Base-by-base conservation (phyloP, 306 rosid species). In the Inga laurina region DNA sequence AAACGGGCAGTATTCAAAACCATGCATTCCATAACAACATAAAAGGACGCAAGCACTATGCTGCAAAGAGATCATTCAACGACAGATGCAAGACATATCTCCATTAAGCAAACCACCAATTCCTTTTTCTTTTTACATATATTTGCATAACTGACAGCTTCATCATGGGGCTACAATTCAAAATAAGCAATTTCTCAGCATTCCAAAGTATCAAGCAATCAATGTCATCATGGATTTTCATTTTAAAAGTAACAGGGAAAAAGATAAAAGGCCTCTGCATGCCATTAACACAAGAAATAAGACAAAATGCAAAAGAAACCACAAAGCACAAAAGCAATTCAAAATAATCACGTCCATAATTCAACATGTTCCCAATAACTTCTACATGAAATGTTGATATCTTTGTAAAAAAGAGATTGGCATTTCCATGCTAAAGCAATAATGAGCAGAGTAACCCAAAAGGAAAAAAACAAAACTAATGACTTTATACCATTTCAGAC, bases 31-130 rank as follows among this genome's bases (percentile, higher is more conserved):
- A 75, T 34, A 41, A 64, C 45, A 62, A 79, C 37, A 64, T 64
- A 66, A 82, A 78, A 21, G 27, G 19, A 71, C 2, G 34, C 35
- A 21, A 22, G 52, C 72, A 81, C 57, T 69, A 57, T 79, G 77
- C 81, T 43, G 64, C 75, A 12, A 44, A 39, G 30, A 71, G 77
- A 57, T 57, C 52, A 16, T 62, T 51, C 68, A 46, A 66, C 35
- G 79, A 59, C 51, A 46, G 64, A 62, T 46, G 27, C 75, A 75
- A 44, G 69, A 74, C 77, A 75, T 43, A 72, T 70, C 73, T 70
- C 46, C 75, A 59, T 41, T 52, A 27, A 64, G 75, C 34, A 79
- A 82, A 64, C 66, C 43, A 68, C 62, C 64, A 80, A 84, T 39
- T 62, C 48, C 68, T 67, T 81, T 49, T 52, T 30, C 41, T 5